Evolutionary conservation across 768 basidiomycete species (phyloP).

Genomic region (Trametes sanguinea): DNA sequence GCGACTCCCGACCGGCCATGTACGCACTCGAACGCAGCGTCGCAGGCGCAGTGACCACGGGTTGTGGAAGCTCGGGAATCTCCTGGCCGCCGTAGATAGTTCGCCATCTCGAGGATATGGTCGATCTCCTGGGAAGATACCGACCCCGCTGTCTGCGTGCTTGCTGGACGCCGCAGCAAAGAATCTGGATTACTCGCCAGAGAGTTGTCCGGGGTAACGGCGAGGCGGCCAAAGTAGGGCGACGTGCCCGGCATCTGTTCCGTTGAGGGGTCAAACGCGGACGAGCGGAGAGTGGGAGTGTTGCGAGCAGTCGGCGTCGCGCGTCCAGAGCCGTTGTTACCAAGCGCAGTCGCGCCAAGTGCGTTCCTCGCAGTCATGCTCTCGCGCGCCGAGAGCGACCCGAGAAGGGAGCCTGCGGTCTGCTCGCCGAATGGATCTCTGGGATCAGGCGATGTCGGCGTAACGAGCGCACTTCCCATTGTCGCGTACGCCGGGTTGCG

Average conservation of each 20-base stretch:
- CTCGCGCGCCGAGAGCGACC: constrained; percentile 20
- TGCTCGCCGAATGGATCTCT: constrained; percentile 18
- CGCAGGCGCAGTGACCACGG: constrained; percentile 15
- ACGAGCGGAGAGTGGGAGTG: constrained; percentile 7
- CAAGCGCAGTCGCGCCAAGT: constrained; percentile 17
- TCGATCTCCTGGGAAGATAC: constrained; percentile 43
- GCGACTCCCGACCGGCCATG: constrained; percentile 22
- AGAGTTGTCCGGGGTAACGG: constrained; percentile 19
- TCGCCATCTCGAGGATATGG: constrained; percentile 56
- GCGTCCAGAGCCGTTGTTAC: constrained; percentile 4
- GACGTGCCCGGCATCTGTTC: constrained; percentile 14
- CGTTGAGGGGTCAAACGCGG: constrained; percentile 6
- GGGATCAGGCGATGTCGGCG: constrained; percentile 17
- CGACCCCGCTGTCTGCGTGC: constrained; percentile 4
- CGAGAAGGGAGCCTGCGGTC: constrained; percentile 11
- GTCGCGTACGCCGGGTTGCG: constrained; percentile 22
- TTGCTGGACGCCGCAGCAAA: background rate
- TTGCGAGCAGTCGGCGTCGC: background rate
- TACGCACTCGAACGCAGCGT: constrained; percentile 24
- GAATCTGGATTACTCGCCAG: constrained; percentile 5
- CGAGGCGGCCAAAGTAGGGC: constrained; percentile 15
- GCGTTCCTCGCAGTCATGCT: background rate
- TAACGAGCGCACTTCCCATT: constrained; percentile 14
- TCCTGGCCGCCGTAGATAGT: constrained; percentile 35
- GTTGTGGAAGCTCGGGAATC: constrained; percentile 14